phyloP scores from a whole-genome alignment of 23 red algal genomes.

The Gracilaria caudata region DNA sequence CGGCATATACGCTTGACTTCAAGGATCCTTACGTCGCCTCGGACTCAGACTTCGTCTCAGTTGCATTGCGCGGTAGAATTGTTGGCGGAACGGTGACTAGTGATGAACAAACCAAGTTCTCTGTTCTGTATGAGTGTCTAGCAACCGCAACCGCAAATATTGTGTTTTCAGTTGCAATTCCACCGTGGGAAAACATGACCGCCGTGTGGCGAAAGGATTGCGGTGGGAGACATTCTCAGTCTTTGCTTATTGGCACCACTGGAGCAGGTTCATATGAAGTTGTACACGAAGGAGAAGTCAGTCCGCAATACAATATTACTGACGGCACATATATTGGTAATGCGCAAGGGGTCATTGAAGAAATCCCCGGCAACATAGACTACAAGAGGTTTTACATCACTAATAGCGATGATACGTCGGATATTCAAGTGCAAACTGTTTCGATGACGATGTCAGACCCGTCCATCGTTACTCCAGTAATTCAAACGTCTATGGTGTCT shows the following conservation, averaged over 20 bases:
- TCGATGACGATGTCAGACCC: constrained; percentile 70
- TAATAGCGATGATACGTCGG: constrained; percentile 62
- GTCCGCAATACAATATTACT: constrained; percentile 54
- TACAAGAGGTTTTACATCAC: constrained; percentile 59
- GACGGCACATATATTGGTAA: constrained; percentile 30
- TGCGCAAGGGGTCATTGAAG: constrained; percentile 11
- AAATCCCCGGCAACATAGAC: constrained; percentile 39
- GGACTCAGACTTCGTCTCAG: constrained; percentile 37
- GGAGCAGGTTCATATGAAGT: constrained; percentile 55
- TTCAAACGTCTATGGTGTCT: constrained; percentile 27
- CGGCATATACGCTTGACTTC: constrained; percentile 65
- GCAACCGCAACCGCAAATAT: constrained; percentile 49
- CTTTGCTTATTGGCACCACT: constrained; percentile 58
- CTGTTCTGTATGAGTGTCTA: constrained; percentile 58
- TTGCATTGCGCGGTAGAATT: constrained; percentile 43
- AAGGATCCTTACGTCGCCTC: constrained; percentile 38
- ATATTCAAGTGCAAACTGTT: constrained; percentile 63
- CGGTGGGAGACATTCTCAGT: constrained; percentile 51
- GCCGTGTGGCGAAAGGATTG: constrained; percentile 73
- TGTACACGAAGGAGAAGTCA: constrained; percentile 67
- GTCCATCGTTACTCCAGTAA: constrained; percentile 15
- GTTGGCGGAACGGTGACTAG: constrained; percentile 32
- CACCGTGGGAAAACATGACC: constrained; percentile 78
- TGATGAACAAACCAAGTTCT: constrained; percentile 50
- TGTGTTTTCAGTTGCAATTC: constrained; percentile 51